Evolutionary conservation across 1,284 basidiomycete genomes (phyloP).

Genomic region (Anthracocystis panici-leucophaei): DNA sequence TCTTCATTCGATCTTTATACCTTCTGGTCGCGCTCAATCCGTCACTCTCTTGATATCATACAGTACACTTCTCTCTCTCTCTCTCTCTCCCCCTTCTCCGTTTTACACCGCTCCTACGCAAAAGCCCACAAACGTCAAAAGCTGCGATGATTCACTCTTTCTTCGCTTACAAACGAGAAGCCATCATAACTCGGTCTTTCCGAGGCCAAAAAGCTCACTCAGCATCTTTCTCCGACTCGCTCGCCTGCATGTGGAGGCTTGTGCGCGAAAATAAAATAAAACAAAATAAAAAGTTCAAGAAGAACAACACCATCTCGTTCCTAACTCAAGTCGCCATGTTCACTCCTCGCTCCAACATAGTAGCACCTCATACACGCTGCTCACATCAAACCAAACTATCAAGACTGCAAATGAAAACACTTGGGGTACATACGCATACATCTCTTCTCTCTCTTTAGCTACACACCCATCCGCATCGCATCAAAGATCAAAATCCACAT

Average conservation of each 20-base stretch:
- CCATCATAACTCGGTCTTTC: neutral
- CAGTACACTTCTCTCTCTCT: too few relatives aligned
- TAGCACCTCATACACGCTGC: too few relatives aligned
- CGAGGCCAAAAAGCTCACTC: conserved; percentile 23
- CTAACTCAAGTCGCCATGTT: neutral
- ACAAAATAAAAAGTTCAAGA: neutral
- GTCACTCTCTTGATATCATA: too few relatives aligned
- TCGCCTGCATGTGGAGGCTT: conserved; percentile 29
- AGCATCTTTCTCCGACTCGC: conserved; percentile 1
- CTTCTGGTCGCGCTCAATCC: too few relatives aligned
- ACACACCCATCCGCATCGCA: conserved; percentile 34
- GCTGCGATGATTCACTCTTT: conserved; percentile 14
- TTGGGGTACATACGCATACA: neutral
- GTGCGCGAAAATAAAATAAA: neutral
- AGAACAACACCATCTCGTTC: conserved; percentile 4
- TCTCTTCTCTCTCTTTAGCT: neutral
- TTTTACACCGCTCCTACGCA: too few relatives aligned
- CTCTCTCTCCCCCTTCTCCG: too few relatives aligned
- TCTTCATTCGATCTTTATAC: too few relatives aligned
- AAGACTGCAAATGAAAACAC: too few relatives aligned
- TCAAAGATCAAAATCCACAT: conserved; percentile 62
- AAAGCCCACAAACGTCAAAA: too few relatives aligned
- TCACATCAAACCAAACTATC: too few relatives aligned
- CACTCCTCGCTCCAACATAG: neutral
- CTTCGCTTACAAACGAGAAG: neutral